Conservation (phyloP, 2,329 filamentous ascomycete genomes). For the Fusarium stilboides region DNA sequence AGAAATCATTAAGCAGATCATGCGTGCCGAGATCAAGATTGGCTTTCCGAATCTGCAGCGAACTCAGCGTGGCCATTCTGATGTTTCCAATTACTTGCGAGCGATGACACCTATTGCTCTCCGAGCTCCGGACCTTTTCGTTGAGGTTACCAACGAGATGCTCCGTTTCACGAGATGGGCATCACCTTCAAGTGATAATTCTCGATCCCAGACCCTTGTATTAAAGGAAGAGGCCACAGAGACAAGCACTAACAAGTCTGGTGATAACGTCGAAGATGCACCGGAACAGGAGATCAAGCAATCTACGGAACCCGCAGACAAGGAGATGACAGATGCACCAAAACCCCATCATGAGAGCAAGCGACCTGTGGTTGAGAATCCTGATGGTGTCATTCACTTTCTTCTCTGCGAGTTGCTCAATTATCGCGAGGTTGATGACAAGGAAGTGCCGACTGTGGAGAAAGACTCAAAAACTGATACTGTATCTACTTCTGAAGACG, state of each 20-base stretch:
- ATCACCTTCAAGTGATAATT: constrained; percentile 54
- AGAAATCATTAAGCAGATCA: constrained; percentile 89
- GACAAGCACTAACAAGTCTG: constrained; percentile 28
- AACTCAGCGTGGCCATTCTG: constrained; percentile 68
- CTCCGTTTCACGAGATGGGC: constrained; percentile 79
- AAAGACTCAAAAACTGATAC: constrained; percentile 61
- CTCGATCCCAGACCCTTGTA: constrained; percentile 56
- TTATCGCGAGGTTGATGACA: constrained; percentile 94
- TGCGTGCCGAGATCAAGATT: constrained; percentile 89
- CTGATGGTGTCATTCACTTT: constrained; percentile 96
- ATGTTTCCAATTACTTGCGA: constrained; percentile 81
- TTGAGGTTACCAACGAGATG: constrained; percentile 89
- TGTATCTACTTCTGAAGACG: constrained; percentile 48
- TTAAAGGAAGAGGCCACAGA: constrained; percentile 58
- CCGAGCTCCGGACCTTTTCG: constrained; percentile 86
- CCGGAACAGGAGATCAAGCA: constrained; percentile 66
- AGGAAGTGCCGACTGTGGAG: constrained; percentile 67
- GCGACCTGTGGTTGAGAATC: constrained; percentile 88
- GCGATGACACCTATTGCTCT: constrained; percentile 84
- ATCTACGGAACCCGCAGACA: constrained; percentile 72
- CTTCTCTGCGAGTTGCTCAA: constrained; percentile 92
- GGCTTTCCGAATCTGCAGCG: constrained; percentile 75
- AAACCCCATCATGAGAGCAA: constrained; percentile 80
- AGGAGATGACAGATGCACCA: constrained; percentile 73
- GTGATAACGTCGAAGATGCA: constrained; percentile 32